phyloP scores from a whole-genome alignment of 768 basidiomycete species.

The Mycena filopes region DNA sequence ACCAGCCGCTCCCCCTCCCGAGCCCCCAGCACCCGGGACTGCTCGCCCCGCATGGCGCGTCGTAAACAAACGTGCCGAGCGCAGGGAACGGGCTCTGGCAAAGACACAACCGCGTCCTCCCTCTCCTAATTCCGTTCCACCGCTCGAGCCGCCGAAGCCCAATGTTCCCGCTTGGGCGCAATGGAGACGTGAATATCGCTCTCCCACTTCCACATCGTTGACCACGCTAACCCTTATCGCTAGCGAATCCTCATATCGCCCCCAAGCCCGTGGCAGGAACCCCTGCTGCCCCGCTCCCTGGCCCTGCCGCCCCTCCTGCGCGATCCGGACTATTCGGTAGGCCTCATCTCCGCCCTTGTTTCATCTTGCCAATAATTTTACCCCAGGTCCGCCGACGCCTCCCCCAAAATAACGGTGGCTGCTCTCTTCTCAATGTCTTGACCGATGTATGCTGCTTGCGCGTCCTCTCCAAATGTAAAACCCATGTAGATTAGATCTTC shows the following conservation, averaged over 20 bases:
- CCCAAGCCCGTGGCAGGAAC: slow-evolving; percentile 55
- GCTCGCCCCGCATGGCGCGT: slow-evolving; percentile 81
- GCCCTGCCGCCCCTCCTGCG: slow-evolving; percentile 54
- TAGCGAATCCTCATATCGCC: slow-evolving; percentile 74
- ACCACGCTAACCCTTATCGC: neutral
- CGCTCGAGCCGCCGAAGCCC: slow-evolving; percentile 58
- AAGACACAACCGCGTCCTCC: slow-evolving; percentile 54
- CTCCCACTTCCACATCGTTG: slow-evolving; percentile 5
- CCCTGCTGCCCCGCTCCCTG: slow-evolving; percentile 47
- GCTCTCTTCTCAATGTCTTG: neutral
- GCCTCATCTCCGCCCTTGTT: slow-evolving; percentile 15
- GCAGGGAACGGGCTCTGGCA: slow-evolving; percentile 57
- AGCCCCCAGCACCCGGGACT: slow-evolving; percentile 56
- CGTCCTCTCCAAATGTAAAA: slow-evolving; percentile 10
- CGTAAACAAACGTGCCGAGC: slow-evolving; percentile 71
- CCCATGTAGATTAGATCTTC: slow-evolving; percentile 22
- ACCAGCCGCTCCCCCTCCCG: slow-evolving; percentile 37
- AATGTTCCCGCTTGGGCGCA: slow-evolving; percentile 84
- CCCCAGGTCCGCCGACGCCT: slow-evolving; percentile 56
- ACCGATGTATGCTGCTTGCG: neutral
- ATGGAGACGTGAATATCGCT: slow-evolving; percentile 74
- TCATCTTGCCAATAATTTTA: neutral
- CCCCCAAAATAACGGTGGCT: slow-evolving; percentile 51
- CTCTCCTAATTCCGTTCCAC: slow-evolving; percentile 54
- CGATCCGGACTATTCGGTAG: slow-evolving; percentile 77